Base-by-base conservation (phyloP, 164 flowering plant species). In the Umbellularia californica region DNA sequence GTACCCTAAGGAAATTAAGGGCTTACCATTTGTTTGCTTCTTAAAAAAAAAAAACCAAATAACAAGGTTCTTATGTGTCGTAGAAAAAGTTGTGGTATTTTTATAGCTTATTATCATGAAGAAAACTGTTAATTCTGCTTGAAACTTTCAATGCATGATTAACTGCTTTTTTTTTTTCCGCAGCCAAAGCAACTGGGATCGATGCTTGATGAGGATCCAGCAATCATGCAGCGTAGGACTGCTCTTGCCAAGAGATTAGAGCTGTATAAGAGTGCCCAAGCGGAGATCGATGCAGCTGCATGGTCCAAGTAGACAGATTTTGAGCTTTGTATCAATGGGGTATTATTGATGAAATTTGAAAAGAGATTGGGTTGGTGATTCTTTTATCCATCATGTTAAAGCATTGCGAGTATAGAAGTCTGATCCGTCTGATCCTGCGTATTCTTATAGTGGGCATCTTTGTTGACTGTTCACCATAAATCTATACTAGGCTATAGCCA, bases 171-270 rank as follows among this genome's bases (percentile, higher is more conserved):
- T 41, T 41, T 30, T 41, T 41, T 41, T 9, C 47, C 9, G 60
- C 91, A 93, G 98, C 72, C 82, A 70, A 90, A 83, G 83, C 83
- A 82, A 5, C 77, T 95, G 83, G 83, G 90, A 0, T 75, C 84
- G 17, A 41, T 92, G 72, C 79, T 95, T 88, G 88, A 95, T 72
- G 99, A 95, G 80, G 98, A 95, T 81, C 99, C 98, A 6, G 97
- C 95, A 22, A 77, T 93, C 73, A 92, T 91, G 97, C 95, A 90
- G 79, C 83, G 96, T 13, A 92, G 98, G 1, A n/a, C 77, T 55
- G 83, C 87, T 58, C 88, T 94, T 72, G 87, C 88, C 15, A 89
- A 92, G 90, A 88, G 98, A 79, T 84, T 95, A 72, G 98, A 95
- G 83, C 75, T 95, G 65, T 93, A 93, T 83, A 82, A 90, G 79